These are phyloP conservation scores for Nemania sp. DNA, from an alignment of 2,329 filamentous ascomycete species.

Conservation along the genomic window DNA sequence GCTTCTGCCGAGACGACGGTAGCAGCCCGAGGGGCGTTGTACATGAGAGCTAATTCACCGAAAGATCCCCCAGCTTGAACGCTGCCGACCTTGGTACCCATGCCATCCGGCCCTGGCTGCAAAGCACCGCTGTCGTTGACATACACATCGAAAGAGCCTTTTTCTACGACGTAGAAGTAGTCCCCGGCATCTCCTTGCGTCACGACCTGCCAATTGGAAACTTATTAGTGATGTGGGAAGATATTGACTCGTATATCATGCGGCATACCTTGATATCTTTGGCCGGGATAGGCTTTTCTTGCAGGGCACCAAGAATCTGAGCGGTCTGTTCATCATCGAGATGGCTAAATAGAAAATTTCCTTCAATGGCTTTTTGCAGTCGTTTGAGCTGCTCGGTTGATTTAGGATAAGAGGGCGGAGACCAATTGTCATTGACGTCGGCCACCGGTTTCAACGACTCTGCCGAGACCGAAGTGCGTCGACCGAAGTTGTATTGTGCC, in stretches of 20 bases:
- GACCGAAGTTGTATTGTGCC: slow-evolving; percentile 88
- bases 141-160: slow-evolving; percentile 86
- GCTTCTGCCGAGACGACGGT: slow-evolving; percentile 85
- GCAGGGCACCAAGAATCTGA: slow-evolving; percentile 85
- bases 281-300: slow-evolving; percentile 93
- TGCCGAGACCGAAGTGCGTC: slow-evolving; percentile 93
- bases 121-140: slow-evolving; percentile 79
- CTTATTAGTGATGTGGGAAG: background rate
- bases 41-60: slow-evolving; percentile 96
- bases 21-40: slow-evolving; percentile 93
- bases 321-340: slow-evolving; percentile 89
- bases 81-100: slow-evolving; percentile 79
- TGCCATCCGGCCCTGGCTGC: slow-evolving; percentile 77
- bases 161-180: slow-evolving; percentile 97
- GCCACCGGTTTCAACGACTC: slow-evolving; percentile 91
- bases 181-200: slow-evolving; percentile 94
- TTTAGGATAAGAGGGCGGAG: slow-evolving; percentile 83
- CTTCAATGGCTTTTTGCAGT: slow-evolving; percentile 77
- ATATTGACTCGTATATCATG: background rate
- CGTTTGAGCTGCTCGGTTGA: slow-evolving; percentile 77
- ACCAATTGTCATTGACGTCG: slow-evolving; percentile 85
- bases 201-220: slow-evolving; percentile 70
- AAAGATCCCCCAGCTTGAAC: slow-evolving; percentile 92
- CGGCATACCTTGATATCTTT: slow-evolving; percentile 74
- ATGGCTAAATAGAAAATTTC: slow-evolving; percentile 93